Conservation (phyloP, 2,329 filamentous ascomycete genomes). For the Aureobasidium sp. region DNA sequence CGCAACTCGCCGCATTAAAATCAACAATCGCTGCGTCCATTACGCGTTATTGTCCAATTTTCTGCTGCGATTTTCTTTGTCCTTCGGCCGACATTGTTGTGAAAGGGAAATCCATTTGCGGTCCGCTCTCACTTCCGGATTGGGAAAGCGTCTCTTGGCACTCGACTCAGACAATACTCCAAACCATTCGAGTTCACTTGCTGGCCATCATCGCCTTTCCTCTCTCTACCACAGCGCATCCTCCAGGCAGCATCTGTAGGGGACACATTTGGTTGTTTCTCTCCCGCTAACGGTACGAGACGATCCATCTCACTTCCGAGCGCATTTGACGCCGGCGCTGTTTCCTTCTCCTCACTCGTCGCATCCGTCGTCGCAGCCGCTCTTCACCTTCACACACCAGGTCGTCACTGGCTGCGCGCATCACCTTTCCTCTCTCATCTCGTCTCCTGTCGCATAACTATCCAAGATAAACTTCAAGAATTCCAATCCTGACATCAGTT, state of each 20-base stretch:
- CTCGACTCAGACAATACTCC: not conserved
- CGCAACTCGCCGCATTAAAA: slow-evolving; percentile 9
- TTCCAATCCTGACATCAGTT: slow-evolving; percentile 11
- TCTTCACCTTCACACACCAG: not conserved
- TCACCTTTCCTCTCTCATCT: not conserved
- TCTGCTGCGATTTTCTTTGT: slow-evolving; percentile 10
- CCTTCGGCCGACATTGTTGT: not conserved
- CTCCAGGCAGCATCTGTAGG: slow-evolving; percentile 48
- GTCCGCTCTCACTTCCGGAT: not conserved
- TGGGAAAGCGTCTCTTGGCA: slow-evolving; percentile 8
- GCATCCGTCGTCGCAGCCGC: not conserved
- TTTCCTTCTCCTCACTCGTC: not conserved
- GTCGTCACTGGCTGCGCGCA: not conserved
- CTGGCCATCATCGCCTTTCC: slow-evolving; percentile 7
- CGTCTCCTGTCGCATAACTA: not conserved
- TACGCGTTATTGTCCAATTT: slow-evolving; percentile 8
- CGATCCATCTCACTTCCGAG: slow-evolving; percentile 13
- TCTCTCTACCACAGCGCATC: slow-evolving; percentile 6
- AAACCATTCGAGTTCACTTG: not conserved
- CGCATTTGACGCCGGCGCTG: not conserved
- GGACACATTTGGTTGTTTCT: slow-evolving; percentile 99
- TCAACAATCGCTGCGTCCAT: not conserved
- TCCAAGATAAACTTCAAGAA: slow-evolving; percentile 7
- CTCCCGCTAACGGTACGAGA: slow-evolving; percentile 60
- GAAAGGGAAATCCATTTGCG: not conserved